These are phyloP conservation scores for Nidula microcarpa DNA, from an alignment of 768 basidiomycete species.

Conservation along the genomic window DNA sequence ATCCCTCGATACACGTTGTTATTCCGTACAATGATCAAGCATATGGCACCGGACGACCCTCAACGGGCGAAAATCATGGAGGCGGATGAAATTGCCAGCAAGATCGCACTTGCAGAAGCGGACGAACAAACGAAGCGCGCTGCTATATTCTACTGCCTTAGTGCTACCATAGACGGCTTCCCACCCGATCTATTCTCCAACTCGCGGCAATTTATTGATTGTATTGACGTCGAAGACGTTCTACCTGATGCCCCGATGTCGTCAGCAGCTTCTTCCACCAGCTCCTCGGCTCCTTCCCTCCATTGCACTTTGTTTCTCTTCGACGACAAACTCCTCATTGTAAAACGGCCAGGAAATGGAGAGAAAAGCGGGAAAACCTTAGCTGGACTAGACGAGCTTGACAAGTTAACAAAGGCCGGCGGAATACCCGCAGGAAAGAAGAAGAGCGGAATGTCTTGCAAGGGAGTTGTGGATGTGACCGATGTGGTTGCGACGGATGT, in stretches of 20 bases:
- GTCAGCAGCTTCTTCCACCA: slow-evolving; percentile 37
- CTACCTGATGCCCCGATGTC: slow-evolving; percentile 48
- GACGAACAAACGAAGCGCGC: slow-evolving; percentile 91
- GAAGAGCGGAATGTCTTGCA: slow-evolving; percentile 80
- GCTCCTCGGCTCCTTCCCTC: slow-evolving; percentile 43
- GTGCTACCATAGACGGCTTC: slow-evolving; percentile 84
- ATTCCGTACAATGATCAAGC: slow-evolving; percentile 89
- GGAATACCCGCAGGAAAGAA: slow-evolving; percentile 62
- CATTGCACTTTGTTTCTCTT: slow-evolving; percentile 92
- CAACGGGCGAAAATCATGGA: slow-evolving; percentile 78
- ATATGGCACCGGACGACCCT: slow-evolving; percentile 75
- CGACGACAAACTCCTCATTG: slow-evolving; percentile 89
- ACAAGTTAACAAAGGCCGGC: slow-evolving; percentile 64
- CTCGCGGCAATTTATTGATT: slow-evolving; percentile 84
- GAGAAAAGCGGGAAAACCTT: slow-evolving; percentile 72
- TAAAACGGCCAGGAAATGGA: slow-evolving; percentile 76
- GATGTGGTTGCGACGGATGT: slow-evolving; percentile 83
- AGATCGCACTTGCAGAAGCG: slow-evolving; percentile 87
- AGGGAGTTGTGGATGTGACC: slow-evolving; percentile 80
- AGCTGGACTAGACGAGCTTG: slow-evolving; percentile 76
- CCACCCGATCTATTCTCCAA: slow-evolving; percentile 89
- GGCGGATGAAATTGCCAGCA: slow-evolving; percentile 84
- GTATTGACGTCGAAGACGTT: slow-evolving; percentile 89
- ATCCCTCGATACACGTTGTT: slow-evolving; percentile 93
- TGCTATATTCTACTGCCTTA: slow-evolving; percentile 82